Percentiles rank a stretch among this genome's conserved stretches.
Conservation (phyloP, 177 flowering plant species). For the Telopea speciosissima region DNA sequence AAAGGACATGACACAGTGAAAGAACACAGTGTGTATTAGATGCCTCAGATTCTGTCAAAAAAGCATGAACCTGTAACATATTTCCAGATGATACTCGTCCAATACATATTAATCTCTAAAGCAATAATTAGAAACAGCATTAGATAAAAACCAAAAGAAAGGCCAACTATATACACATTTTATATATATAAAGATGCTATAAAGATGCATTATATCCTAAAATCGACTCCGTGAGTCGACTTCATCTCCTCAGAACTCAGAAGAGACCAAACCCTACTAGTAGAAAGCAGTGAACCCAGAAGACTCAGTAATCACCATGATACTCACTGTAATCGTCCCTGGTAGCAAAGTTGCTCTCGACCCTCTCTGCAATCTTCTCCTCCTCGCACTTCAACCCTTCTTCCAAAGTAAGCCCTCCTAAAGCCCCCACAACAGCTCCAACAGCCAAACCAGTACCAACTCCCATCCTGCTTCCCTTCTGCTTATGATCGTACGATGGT, state of each 20-base stretch:
- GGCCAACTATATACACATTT: constrained; percentile 9
- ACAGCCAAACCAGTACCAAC: constrained; percentile 51
- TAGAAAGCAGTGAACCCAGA: neutral
- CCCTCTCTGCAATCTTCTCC: constrained; percentile 43
- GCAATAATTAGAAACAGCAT: neutral
- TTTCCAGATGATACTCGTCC: too few species aligned
- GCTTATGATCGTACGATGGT: constrained; percentile 45
- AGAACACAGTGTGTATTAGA: too few species aligned
- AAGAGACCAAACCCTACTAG: neutral
- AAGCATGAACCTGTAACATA: too few species aligned
- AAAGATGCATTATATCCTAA: neutral
- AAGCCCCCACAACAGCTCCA: constrained; percentile 54
- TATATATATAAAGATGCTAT: neutral
- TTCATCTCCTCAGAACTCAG: neutral
- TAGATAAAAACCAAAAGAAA: neutral
- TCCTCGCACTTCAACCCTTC: constrained; percentile 66
- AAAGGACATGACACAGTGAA: too few species aligned
- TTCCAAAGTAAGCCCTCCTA: constrained; percentile 56
- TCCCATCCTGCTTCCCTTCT: constrained; percentile 43
- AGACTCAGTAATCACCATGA: constrained; percentile 32
- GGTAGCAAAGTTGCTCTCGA: constrained; percentile 30
- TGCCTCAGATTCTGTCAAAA: too few species aligned
- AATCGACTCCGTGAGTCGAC: constrained; percentile 1
- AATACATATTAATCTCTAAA: too few species aligned
- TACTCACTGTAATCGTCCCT: constrained; percentile 51